A percentile compares a stretch with the other conserved stretches of the same genome.
These are phyloP conservation scores for Vigna radiata DNA, from an alignment of 306 rosid species.

Conservation along the genomic window DNA sequence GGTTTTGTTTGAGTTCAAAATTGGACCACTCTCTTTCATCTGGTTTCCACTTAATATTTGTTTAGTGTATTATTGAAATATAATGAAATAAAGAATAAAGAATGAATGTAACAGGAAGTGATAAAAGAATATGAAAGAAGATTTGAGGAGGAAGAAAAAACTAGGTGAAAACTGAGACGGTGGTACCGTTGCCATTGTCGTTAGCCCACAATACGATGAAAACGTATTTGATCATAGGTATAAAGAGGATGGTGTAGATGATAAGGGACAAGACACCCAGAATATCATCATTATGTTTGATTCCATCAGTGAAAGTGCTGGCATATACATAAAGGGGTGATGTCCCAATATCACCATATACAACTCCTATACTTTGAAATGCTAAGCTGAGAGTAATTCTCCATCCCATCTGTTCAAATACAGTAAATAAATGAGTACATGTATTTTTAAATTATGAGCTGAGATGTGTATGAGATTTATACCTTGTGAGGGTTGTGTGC, in stretches of 20 bases:
- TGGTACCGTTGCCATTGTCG: conserved; percentile 77
- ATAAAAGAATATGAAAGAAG: not conserved
- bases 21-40: no score
- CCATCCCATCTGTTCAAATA: conserved; percentile 49
- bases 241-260: conserved; percentile 67
- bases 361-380: conserved; percentile 82
- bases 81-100: no score
- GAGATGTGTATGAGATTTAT: not conserved
- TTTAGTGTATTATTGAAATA: no score
- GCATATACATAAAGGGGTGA: conserved; percentile 81
- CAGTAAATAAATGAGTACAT: no score
- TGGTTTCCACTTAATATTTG: no score
- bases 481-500: conserved; percentile 49
- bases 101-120: no score
- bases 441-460: not conserved
- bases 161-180: no score
- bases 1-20: not conserved
- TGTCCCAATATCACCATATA: conserved; percentile 91
- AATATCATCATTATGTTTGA: conserved; percentile 55
- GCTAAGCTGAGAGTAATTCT: conserved; percentile 62
- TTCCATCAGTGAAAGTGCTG: conserved; percentile 52
- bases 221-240: conserved; percentile 77
- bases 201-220: conserved; percentile 80
- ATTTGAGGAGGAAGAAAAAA: not conserved
- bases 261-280: conserved; percentile 75